These are phyloP conservation scores for Tolypocladium pustulatum DNA, from an alignment of 2,329 filamentous ascomycete genomes.

Conservation along the genomic window DNA sequence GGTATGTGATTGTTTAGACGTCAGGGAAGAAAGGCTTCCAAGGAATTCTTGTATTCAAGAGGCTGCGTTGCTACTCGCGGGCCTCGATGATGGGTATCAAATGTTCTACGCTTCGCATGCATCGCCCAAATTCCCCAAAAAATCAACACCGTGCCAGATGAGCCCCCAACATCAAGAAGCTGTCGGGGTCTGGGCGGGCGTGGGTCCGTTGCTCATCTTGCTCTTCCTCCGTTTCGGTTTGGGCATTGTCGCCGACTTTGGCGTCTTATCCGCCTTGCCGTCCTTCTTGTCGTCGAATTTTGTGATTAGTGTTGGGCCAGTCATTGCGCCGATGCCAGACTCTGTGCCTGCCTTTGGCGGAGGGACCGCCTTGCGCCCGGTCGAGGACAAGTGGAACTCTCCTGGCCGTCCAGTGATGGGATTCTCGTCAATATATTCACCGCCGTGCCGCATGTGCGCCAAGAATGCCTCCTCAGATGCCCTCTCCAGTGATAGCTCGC, in stretches of 20 bases:
- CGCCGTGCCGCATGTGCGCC: conserved; percentile 47
- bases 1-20: conserved; percentile 24
- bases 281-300: conserved; percentile 36
- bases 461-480: conserved; percentile 48
- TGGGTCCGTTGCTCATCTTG: conserved; percentile 25
- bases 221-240: conserved; percentile 40
- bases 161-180: conserved; percentile 9
- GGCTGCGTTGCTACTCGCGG: background rate
- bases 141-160: background rate
- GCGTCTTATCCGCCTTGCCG: conserved; percentile 32
- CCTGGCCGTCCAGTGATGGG: conserved; percentile 57
- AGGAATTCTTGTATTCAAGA: background rate
- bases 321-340: conserved; percentile 22
- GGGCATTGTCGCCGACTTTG: conserved; percentile 27
- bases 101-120: background rate
- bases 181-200: conserved; percentile 17
- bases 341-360: conserved; percentile 19
- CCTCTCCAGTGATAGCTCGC: conserved; percentile 30
- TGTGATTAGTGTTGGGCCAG: conserved; percentile 26
- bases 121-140: background rate
- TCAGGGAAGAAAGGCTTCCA: background rate
- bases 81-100: background rate
- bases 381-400: conserved; percentile 54
- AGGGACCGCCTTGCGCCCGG: conserved; percentile 37
- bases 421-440: conserved; percentile 58